Percentiles rank a stretch among this genome's conserved stretches.
Evolutionary conservation across 2,329 filamentous ascomycete genomes (phyloP).

Genomic region (Calonectria pteridis): DNA sequence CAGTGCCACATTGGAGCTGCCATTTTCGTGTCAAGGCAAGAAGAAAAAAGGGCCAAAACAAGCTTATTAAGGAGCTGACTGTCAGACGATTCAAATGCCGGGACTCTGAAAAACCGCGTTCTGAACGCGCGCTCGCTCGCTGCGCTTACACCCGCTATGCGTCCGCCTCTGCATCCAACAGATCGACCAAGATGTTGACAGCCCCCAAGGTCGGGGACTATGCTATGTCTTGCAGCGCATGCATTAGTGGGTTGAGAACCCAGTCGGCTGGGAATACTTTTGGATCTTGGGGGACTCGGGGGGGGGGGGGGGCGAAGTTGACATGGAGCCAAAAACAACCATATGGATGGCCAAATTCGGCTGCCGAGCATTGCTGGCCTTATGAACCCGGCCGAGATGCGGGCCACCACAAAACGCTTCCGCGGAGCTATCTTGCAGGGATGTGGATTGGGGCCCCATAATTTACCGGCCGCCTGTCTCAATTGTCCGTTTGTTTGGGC

Average conservation of each 20-base stretch:
- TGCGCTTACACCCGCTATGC: neutral
- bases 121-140: neutral
- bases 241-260: neutral
- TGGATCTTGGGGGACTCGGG: neutral
- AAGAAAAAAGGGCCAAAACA: neutral
- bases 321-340: neutral
- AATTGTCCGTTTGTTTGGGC: neutral
- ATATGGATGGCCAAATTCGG: neutral
- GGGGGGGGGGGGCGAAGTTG: no score
- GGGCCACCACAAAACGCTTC: neutral
- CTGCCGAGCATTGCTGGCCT: neutral
- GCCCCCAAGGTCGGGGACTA: neutral
- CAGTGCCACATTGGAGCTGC: neutral
- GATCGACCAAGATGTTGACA: neutral
- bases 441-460: neutral
- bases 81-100: neutral
- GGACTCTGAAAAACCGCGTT: neutral
- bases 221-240: neutral
- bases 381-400: neutral
- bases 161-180: neutral
- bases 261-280: neutral
- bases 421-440: neutral
- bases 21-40: neutral
- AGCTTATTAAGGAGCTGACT: neutral
- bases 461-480: neutral